Evolutionary conservation across 495 filamentous ascomycete species (phyloP).

Genomic region (Lasiosphaeria miniovina): DNA sequence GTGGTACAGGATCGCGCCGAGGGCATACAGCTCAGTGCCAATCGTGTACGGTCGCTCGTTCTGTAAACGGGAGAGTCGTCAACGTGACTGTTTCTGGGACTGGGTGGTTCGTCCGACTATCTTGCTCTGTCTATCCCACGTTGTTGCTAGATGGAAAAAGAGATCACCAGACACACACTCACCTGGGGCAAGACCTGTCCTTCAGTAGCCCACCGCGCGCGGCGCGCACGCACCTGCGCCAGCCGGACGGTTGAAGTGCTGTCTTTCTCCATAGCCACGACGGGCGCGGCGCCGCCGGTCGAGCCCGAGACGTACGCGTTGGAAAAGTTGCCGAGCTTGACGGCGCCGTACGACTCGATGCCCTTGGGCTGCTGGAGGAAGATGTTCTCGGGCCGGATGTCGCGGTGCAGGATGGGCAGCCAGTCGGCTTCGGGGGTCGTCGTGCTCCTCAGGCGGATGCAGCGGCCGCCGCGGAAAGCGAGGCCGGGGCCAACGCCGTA

Average conservation of each 20-base stretch:
- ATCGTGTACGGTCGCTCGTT: conserved; percentile 26
- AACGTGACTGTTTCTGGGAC: background rate
- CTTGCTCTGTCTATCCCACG: background rate
- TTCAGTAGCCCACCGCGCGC: no score
- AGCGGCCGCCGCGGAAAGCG: background rate
- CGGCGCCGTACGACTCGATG: conserved; percentile 45
- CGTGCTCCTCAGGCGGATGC: conserved; percentile 6
- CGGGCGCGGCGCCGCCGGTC: conserved; percentile 1
- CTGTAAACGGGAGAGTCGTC: conserved; percentile 8
- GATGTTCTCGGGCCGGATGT: conserved; percentile 41
- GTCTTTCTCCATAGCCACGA: conserved; percentile 8
- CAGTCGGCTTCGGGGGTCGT: conserved; percentile 33
- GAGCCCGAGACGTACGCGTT: conserved; percentile 33
- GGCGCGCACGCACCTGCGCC: no score
- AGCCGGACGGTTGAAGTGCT: no score
- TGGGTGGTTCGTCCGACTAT: conserved; percentile 10
- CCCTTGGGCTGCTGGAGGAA: conserved; percentile 43
- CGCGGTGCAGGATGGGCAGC: conserved; percentile 45
- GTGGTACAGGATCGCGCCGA: conserved; percentile 35
- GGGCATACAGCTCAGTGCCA: conserved; percentile 33
- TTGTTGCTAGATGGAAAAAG: no score
- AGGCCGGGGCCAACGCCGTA: conserved; percentile 8
- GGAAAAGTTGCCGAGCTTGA: conserved; percentile 47
- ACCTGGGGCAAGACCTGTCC: background rate
- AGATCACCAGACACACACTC: background rate